Evolutionary conservation across 208 protist genomes (phyloP).

Genomic region (Trypanosomatidae sp.): DNA sequence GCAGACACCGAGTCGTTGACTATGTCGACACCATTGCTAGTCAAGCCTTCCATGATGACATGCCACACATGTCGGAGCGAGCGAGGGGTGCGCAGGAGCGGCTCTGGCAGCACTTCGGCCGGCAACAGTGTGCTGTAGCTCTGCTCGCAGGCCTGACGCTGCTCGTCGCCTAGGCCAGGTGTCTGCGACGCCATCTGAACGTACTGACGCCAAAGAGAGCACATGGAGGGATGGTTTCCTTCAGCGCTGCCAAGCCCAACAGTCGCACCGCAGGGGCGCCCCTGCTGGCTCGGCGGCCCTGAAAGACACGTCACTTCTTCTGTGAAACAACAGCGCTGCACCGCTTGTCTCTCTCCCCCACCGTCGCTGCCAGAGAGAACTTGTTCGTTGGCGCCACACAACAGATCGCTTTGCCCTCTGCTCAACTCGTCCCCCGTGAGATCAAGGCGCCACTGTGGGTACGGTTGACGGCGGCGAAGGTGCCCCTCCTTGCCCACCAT

Average conservation of each 20-base stretch:
- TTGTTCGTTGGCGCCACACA: not conserved
- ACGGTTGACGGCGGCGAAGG: not conserved
- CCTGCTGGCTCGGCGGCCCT: not conserved
- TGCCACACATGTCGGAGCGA: slow-evolving; percentile 27
- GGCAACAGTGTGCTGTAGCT: not conserved
- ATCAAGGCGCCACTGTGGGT: not conserved
- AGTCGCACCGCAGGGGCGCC: not conserved
- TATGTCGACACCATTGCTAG: not conserved
- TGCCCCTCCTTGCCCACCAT: not conserved
- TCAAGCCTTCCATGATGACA: slow-evolving; percentile 18
- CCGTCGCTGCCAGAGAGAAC: not conserved
- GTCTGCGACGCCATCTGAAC: not conserved
- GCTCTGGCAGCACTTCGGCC: not conserved
- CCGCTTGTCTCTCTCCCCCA: not conserved
- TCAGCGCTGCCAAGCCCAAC: not conserved
- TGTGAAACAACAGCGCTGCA: not conserved
- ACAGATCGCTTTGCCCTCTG: not conserved
- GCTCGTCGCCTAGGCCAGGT: not conserved
- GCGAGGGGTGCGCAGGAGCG: slow-evolving; percentile 7
- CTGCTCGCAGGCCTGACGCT: not conserved
- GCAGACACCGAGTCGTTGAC: too few species aligned
- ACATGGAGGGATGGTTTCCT: not conserved
- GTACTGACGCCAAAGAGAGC: slow-evolving; percentile 12
- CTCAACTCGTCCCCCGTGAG: too few species aligned
- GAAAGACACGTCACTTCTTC: not conserved